phyloP scores from a whole-genome alignment of 1,139 yeast species.

The Pneumocystis carinii region DNA sequence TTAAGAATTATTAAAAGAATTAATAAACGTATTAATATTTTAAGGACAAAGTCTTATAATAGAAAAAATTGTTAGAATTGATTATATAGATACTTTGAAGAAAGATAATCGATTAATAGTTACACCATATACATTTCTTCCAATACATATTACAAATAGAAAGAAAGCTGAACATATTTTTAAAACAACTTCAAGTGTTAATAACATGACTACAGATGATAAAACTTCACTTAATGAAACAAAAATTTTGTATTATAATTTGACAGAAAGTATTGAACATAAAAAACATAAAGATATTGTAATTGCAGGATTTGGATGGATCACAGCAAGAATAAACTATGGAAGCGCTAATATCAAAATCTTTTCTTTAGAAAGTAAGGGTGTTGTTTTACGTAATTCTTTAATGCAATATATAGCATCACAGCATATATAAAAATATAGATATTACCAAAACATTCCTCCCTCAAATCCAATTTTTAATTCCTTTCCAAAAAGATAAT shows the following conservation, averaged over 20 bases:
- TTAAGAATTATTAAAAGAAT: not conserved
- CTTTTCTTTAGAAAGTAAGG: not conserved
- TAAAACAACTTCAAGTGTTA: not conserved
- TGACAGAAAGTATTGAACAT: not conserved
- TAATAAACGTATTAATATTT: not conserved
- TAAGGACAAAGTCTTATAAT: not conserved
- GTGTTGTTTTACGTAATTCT: not conserved
- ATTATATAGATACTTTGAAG: not conserved
- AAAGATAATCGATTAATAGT: not conserved
- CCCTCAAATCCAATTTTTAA: conserved; percentile 56
- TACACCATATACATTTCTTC: not conserved
- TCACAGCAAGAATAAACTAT: not conserved
- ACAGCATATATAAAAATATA: not conserved
- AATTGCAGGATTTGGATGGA: not conserved
- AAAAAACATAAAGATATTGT: not conserved
- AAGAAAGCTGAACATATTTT: not conserved
- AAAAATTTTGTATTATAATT: not conserved
- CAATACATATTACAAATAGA: not conserved
- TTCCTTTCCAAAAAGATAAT: conserved; percentile 63
- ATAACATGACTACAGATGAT: not conserved
- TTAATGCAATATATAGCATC: not conserved
- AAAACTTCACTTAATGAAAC: not conserved
- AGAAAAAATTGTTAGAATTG: not conserved
- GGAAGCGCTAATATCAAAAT: not conserved
- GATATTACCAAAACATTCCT: conserved; percentile 46